A percentile compares a stretch with the other conserved stretches of the same genome.
These are phyloP conservation scores for Saprolegnia parasitica DNA, from an alignment of 352 stramenopile genomes.

Conservation along the genomic window DNA sequence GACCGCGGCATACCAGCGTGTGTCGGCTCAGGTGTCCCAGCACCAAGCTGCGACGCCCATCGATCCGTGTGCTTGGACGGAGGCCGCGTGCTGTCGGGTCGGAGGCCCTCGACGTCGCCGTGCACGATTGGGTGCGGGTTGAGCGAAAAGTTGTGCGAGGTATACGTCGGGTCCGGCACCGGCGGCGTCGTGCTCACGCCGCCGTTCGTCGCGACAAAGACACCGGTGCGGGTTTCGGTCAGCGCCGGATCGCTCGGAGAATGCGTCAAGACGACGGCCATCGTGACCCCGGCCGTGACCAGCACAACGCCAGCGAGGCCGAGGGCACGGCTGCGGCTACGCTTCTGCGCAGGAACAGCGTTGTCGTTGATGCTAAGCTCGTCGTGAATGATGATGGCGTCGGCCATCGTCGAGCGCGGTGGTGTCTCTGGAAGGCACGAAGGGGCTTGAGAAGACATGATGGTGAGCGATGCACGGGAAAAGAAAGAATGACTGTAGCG, in stretches of 20 bases:
- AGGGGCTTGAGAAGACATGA: neutral
- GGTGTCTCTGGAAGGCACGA: neutral
- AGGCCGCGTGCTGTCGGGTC: neutral
- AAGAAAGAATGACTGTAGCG: neutral
- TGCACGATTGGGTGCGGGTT: neutral
- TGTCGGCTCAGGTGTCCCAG: neutral
- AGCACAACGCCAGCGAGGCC: neutral
- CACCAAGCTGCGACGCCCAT: neutral
- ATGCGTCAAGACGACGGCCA: neutral
- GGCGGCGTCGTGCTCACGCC: neutral
- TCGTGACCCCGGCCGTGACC: neutral
- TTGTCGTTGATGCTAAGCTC: neutral
- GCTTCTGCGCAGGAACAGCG: neutral
- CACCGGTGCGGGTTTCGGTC: neutral
- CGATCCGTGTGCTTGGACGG: neutral
- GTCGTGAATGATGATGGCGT: neutral
- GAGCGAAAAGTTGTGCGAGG: neutral
- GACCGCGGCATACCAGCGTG: neutral
- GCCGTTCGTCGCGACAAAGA: neutral
- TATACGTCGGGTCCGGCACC: neutral
- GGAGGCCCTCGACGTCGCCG: neutral
- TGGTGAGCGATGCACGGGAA: neutral
- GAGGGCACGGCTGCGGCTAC: neutral
- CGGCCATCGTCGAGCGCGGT: no score
- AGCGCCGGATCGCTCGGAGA: neutral